Evolutionary conservation across 2,329 filamentous ascomycete genomes (phyloP).

Genomic region (Trichoderma koningiopsis): DNA sequence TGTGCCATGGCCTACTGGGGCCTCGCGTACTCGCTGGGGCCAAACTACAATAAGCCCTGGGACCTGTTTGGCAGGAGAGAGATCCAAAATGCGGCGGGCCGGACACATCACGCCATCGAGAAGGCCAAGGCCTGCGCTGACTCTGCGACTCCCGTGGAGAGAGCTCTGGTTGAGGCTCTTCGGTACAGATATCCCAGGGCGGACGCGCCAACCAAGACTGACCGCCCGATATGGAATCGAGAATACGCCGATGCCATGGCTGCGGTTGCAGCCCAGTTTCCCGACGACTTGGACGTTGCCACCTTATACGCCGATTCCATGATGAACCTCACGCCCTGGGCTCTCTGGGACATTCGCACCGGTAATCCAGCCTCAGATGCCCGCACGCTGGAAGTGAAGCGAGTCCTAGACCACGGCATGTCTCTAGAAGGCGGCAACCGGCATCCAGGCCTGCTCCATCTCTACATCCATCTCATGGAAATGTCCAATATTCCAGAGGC

Average conservation of each 20-base stretch:
- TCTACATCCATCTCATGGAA: conserved; percentile 79
- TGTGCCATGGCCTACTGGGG: conserved; percentile 72
- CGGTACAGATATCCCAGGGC: conserved; percentile 60
- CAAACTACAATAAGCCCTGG: conserved; percentile 80
- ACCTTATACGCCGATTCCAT: conserved; percentile 46
- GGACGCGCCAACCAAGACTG: conserved; percentile 45
- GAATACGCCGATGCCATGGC: conserved; percentile 46
- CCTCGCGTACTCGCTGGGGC: conserved; percentile 69
- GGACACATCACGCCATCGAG: conserved; percentile 37
- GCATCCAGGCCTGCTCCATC: conserved; percentile 72
- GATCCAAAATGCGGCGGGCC: conserved; percentile 50
- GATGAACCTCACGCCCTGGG: conserved; percentile 53
- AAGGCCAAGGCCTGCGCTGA: conserved; percentile 33
- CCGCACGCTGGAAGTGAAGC: conserved; percentile 39
- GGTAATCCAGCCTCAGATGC: conserved; percentile 39
- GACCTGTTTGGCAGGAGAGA: conserved; percentile 67
- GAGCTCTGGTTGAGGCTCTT: conserved; percentile 65
- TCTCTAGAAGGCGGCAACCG: conserved; percentile 40
- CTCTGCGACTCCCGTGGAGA: conserved; percentile 48
- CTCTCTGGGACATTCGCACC: conserved; percentile 45
- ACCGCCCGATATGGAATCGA: conserved; percentile 48
- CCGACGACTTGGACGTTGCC: conserved; percentile 45
- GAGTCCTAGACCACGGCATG: conserved; percentile 51
- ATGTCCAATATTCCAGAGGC: conserved; percentile 69
- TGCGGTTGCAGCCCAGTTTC: conserved; percentile 39